Conservation (phyloP, 768 basidiomycete genomes). For the Exidia glandulosa region DNA sequence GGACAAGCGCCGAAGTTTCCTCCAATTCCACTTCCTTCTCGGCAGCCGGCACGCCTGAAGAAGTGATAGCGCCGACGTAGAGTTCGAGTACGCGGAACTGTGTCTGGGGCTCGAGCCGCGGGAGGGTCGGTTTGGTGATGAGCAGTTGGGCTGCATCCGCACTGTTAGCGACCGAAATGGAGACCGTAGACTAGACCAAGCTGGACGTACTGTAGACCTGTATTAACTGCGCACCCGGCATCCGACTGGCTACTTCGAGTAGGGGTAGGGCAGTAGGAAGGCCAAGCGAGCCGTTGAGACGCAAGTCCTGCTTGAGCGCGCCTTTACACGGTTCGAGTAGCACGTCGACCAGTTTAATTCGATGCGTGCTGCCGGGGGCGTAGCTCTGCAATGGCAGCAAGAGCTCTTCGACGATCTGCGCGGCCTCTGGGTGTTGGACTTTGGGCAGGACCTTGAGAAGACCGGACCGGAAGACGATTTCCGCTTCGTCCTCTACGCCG, state of each 20-base stretch:
- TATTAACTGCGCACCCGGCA: background rate
- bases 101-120: too few species aligned
- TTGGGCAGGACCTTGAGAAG: conserved; percentile 33
- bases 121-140: too few species aligned
- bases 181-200: background rate
- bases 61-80: too few species aligned
- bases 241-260: background rate
- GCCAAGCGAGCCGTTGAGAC: background rate
- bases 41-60: too few species aligned
- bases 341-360: background rate
- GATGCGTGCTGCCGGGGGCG: background rate
- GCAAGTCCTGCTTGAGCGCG: background rate
- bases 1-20: too few species aligned
- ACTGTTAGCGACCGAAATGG: background rate
- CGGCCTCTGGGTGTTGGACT: background rate
- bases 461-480: conserved; percentile 36
- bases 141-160: background rate
- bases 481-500: conserved; percentile 30
- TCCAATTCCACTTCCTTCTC: too few species aligned
- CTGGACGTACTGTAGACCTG: background rate
- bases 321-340: background rate
- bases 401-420: background rate
- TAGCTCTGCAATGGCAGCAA: background rate
- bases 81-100: too few species aligned
- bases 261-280: background rate